Evolutionary conservation across 2,329 filamentous ascomycete species (phyloP).

Genomic region (Magnaporthales sp.): DNA sequence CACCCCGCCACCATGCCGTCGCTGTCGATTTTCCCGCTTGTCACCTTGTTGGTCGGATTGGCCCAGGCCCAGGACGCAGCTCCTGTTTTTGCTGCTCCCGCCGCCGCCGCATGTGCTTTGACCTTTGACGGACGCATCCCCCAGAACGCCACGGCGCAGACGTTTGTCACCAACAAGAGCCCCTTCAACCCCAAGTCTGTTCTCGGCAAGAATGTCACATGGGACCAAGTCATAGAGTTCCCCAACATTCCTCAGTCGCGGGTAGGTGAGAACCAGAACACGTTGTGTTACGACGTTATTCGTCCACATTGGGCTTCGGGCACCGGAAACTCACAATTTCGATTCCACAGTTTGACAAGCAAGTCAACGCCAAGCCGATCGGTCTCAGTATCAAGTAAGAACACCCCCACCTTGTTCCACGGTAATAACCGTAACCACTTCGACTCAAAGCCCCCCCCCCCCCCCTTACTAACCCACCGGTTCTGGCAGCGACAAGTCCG

Average conservation of each 20-base stretch:
- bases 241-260: neutral
- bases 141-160: neutral
- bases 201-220: neutral
- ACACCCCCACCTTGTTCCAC: too few relatives aligned
- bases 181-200: neutral
- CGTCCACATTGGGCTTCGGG: neutral
- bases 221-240: neutral
- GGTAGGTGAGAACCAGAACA: neutral
- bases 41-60: neutral
- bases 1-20: neutral
- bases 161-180: neutral
- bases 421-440: too few relatives aligned
- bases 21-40: neutral
- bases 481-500: conserved; percentile 2
- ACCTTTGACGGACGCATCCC: neutral
- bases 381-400: neutral
- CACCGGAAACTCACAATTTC: neutral
- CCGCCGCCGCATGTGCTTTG: neutral
- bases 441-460: neutral
- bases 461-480: too few relatives aligned
- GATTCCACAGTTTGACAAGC: neutral
- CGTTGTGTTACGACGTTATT: too few relatives aligned
- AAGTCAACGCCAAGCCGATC: neutral
- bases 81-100: neutral
- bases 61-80: neutral